Percentiles rank a stretch among this genome's conserved stretches.
Evolutionary conservation across 2,329 filamentous ascomycete species (phyloP).

Genomic region (Ophiostoma populinum): DNA sequence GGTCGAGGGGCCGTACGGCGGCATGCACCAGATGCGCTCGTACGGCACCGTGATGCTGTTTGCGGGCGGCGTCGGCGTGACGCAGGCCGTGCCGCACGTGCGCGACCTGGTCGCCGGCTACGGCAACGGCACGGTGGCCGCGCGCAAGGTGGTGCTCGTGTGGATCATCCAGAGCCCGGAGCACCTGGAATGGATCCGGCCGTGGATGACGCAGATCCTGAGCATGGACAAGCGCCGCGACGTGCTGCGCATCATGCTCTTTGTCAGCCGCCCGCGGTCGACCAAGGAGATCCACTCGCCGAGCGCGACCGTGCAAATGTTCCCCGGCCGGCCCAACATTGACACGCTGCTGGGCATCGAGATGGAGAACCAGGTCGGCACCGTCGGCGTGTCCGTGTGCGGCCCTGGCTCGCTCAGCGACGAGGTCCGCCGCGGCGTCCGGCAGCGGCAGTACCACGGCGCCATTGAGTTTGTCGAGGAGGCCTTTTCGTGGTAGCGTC

Average conservation of each 20-base stretch:
- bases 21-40: conserved; percentile 50
- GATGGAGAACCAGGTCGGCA: conserved; percentile 56
- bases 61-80: conserved; percentile 66
- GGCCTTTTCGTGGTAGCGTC: conserved; percentile 44
- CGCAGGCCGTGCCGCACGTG: conserved; percentile 61
- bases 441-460: conserved; percentile 44
- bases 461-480: conserved; percentile 68
- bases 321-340: conserved; percentile 61
- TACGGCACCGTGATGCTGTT: conserved; percentile 68
- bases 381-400: conserved; percentile 58
- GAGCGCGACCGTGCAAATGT: conserved; percentile 66
- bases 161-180: conserved; percentile 69
- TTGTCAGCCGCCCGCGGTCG: conserved; percentile 56
- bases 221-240: conserved; percentile 59
- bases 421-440: conserved; percentile 52
- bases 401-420: conserved; percentile 59
- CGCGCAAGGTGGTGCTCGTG: conserved; percentile 54
- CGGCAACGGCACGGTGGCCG: conserved; percentile 50
- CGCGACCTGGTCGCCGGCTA: conserved; percentile 54
- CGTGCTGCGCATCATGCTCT: conserved; percentile 59
- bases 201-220: conserved; percentile 69
- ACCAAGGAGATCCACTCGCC: conserved; percentile 71
- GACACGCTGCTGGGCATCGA: conserved; percentile 55
- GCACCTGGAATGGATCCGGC: conserved; percentile 68
- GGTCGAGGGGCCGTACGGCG: conserved; percentile 64